A percentile compares a stretch with the other conserved stretches of the same genome.
Evolutionary conservation across 148 eudicot species (phyloP).

Genomic region (Persicaria maculosa): DNA sequence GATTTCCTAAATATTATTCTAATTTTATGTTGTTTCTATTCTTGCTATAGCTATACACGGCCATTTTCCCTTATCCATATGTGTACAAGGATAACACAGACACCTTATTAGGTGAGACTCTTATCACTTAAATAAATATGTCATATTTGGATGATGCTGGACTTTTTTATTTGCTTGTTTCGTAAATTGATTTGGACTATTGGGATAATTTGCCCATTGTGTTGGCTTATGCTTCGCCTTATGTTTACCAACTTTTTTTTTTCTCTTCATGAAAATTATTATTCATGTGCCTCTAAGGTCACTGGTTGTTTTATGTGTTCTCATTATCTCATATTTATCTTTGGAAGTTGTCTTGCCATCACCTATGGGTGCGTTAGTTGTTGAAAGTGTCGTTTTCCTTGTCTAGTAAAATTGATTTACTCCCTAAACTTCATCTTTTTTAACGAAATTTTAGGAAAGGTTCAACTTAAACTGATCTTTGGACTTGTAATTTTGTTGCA

Average conservation of each 20-base stretch:
- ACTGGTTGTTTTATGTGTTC: too few species aligned
- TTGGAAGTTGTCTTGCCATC: too few species aligned
- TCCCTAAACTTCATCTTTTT: not conserved
- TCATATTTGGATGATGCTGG: not conserved
- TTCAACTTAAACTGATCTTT: not conserved
- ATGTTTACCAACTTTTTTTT: too few species aligned
- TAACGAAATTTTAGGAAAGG: not conserved
- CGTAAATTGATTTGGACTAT: not conserved
- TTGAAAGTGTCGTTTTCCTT: not conserved
- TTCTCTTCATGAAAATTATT: too few species aligned
- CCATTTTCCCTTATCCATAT: conserved; percentile 62
- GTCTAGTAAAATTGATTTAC: not conserved
- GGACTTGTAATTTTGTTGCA: conserved; percentile 19
- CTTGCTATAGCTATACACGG: conserved; percentile 53
- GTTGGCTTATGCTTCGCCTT: too few species aligned
- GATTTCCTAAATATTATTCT: not conserved
- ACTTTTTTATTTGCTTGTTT: not conserved
- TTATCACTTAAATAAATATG: not conserved
- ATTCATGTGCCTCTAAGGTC: too few species aligned
- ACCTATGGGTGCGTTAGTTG: not conserved
- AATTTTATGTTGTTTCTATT: conserved; percentile 5
- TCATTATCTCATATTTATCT: too few species aligned
- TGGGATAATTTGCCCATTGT: too few species aligned
- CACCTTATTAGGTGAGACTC: conserved; percentile 55
- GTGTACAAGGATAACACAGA: conserved; percentile 32